These are phyloP conservation scores for Macrotyloma uniflorum DNA, from an alignment of 306 rosid species.

Conservation along the genomic window DNA sequence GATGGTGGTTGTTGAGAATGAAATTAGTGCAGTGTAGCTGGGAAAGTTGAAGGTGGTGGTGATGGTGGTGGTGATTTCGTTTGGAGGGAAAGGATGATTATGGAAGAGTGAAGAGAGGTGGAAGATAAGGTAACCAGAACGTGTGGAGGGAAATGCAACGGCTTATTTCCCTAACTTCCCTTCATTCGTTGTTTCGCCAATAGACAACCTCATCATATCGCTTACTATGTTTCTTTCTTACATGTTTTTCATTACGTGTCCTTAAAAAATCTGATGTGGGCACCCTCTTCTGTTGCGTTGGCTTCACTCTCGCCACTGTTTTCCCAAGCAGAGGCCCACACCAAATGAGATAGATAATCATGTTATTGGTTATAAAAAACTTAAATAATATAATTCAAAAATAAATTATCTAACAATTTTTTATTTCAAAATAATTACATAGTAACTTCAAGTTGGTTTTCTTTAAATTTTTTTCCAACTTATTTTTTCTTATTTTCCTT, in stretches of 20 bases:
- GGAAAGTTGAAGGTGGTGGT: background rate
- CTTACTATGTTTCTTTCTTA: slow-evolving; percentile 30
- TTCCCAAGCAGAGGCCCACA: background rate
- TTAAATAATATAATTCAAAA: no score
- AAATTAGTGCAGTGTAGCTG: slow-evolving; percentile 6
- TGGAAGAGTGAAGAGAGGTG: slow-evolving; percentile 16
- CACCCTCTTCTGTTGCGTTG: slow-evolving; percentile 25
- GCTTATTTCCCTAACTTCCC: slow-evolving; percentile 30
- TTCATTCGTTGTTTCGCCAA: slow-evolving; percentile 5
- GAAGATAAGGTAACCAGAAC: slow-evolving; percentile 70
- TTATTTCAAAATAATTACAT: no score
- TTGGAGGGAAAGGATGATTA: slow-evolving; percentile 51
- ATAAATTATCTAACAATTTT: no score
- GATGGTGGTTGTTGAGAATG: background rate
- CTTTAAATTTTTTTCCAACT: no score
- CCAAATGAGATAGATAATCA: background rate
- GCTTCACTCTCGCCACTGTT: slow-evolving; percentile 14
- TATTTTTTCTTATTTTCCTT: no score
- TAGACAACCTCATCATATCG: slow-evolving; percentile 17
- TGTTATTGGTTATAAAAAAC: no score
- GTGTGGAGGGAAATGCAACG: slow-evolving; percentile 77
- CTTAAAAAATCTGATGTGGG: slow-evolving; percentile 31
- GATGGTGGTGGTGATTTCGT: slow-evolving; percentile 24
- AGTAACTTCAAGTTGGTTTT: no score
- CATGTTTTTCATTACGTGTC: slow-evolving; percentile 21